Conservation (phyloP, 345 rosid species). For the Hibiscus syriacus region DNA sequence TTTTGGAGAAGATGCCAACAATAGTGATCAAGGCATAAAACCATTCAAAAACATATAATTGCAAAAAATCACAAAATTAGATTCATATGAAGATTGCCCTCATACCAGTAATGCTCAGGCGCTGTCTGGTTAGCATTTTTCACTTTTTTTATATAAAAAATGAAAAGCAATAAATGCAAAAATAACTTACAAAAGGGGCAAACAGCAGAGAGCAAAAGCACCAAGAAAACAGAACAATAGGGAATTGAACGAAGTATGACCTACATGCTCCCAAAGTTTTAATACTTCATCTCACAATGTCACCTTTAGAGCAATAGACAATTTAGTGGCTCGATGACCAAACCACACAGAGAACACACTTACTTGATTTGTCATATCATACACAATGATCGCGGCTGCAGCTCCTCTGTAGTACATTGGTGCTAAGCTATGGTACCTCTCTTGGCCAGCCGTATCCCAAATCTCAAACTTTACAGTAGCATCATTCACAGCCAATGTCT, state of each 20-base stretch:
- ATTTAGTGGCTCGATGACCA: background rate
- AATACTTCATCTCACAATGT: background rate
- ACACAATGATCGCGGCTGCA: conserved; percentile 88
- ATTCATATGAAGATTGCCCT: background rate
- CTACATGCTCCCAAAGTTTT: background rate
- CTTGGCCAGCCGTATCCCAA: conserved; percentile 99
- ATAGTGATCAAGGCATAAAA: background rate
- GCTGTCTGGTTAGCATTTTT: background rate
- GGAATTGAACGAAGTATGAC: background rate
- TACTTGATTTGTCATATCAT: conserved; percentile 80
- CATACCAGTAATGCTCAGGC: background rate
- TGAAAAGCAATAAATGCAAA: background rate
- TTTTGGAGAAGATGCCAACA: background rate
- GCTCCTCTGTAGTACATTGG: conserved; percentile 99
- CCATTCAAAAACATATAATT: background rate
- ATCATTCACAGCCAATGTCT: conserved; percentile 87
- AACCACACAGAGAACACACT: conserved; percentile 3
- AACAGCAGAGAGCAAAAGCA: background rate
- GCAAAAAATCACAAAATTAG: background rate
- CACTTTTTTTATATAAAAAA: background rate
- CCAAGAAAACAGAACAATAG: background rate
- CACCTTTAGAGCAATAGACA: background rate
- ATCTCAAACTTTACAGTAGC: conserved; percentile 95
- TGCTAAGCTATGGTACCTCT: conserved; percentile 94
- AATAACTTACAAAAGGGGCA: background rate